These are phyloP conservation scores for Amanita exitialis DNA, from an alignment of 768 basidiomycete species.

Conservation along the genomic window DNA sequence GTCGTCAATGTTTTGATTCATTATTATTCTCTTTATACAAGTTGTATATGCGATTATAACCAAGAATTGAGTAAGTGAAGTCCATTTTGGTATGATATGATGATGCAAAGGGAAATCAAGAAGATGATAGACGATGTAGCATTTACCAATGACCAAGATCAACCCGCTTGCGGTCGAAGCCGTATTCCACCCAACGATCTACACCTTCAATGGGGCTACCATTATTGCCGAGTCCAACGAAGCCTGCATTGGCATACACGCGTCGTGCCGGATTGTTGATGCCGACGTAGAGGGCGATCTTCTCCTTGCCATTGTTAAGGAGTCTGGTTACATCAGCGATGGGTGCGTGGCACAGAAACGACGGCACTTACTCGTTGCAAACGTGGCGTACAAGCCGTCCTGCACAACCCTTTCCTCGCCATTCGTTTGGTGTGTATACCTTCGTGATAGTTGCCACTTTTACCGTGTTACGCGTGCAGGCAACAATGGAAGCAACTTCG, in stretches of 20 bases:
- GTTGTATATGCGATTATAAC: too few relatives aligned
- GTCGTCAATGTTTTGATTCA: too few relatives aligned
- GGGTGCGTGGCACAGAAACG: neutral
- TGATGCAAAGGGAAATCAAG: neutral
- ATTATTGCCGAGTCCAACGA: slow-evolving; percentile 35
- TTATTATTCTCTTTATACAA: too few relatives aligned
- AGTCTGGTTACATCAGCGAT: slow-evolving; percentile 13
- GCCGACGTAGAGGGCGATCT: slow-evolving; percentile 60
- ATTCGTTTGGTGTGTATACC: slow-evolving; percentile 49
- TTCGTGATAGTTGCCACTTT: slow-evolving; percentile 59
- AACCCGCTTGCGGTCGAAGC: slow-evolving; percentile 39
- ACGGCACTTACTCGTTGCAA: slow-evolving; percentile 35
- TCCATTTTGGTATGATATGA: too few relatives aligned
- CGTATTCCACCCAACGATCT: slow-evolving; percentile 51
- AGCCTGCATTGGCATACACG: slow-evolving; percentile 61
- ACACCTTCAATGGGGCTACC: slow-evolving; percentile 26
- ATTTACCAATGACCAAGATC: slow-evolving; percentile 58
- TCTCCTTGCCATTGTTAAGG: slow-evolving; percentile 23
- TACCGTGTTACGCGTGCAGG: slow-evolving; percentile 51
- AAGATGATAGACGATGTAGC: too few relatives aligned
- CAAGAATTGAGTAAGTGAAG: neutral
- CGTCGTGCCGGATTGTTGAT: slow-evolving; percentile 38
- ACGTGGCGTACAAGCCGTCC: slow-evolving; percentile 51
- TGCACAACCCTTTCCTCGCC: slow-evolving; percentile 47
- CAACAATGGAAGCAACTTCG: slow-evolving; percentile 56